Evolutionary conservation across 768 basidiomycete genomes (phyloP), one percentile per base, ranked within the genome.

Genomic region (Tephrocybe sp.): DNA sequence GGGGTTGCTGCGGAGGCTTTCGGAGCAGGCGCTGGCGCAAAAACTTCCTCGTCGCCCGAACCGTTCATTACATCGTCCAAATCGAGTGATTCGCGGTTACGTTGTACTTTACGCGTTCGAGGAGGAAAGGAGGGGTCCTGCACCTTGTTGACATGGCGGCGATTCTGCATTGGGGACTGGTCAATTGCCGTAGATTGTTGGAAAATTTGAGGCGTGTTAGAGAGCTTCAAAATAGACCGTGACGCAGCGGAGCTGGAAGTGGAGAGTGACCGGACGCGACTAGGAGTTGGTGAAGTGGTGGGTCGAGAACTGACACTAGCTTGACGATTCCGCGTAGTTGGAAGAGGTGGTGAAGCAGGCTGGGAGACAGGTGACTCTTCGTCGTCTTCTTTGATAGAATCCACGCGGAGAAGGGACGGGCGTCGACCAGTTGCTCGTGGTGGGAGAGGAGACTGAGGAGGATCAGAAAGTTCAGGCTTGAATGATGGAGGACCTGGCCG

Each of bases 31-130:
- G 51, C 37, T 18, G 50, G 16, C 1, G 44, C 7, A 34, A 37
- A 53, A 15, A 60, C 60, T 28, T 72, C 72, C 18, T 88, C 87
- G 19, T 81, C 81, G 53, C 86, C 88, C 6, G 81, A 86, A 19
- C 75, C 82, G 32, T 73, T 80, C 84, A 89, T 83, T 19, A 89
- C 63, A 50, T 88, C 87, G 60, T 92, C 89, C 53, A 90, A 59
- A 63, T 90, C 84, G 52, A 89, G 55, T 2, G 86, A 87, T 61
- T 89, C 89, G 28, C 79, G 71, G 54, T 83, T 81, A 32, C 70
- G 75, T 50, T 75, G 79, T 32, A 78, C 60, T 55, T 70, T 78
- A 27, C 81, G 77, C 5, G 75, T 82, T 16, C 79, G 75, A 51
- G 67, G 64, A 8, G 82, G 80, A 51, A 73, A 71, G 12, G 66